These are phyloP conservation scores for Carex scoparia DNA, from an alignment of 176 grass and related monocot species.

Conservation along the genomic window DNA sequence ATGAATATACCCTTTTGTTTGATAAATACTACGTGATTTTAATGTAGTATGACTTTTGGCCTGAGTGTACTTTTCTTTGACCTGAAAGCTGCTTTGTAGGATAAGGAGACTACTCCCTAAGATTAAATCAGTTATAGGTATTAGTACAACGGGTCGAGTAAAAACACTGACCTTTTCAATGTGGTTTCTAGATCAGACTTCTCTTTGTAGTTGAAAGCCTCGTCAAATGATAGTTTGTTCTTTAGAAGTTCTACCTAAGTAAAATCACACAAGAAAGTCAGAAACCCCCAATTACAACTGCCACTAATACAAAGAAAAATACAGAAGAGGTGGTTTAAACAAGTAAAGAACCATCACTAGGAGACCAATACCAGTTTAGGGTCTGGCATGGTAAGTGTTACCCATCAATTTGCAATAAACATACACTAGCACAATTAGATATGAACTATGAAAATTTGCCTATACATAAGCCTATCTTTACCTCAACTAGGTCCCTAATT, in stretches of 20 bases:
- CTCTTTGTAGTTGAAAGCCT: slow-evolving; percentile 90
- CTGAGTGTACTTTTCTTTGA: not conserved
- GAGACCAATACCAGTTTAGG: not conserved
- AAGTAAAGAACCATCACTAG: not conserved
- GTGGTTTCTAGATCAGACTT: slow-evolving; percentile 61
- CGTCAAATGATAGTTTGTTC: slow-evolving; percentile 65
- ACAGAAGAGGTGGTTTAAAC: not conserved
- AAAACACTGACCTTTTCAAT: slow-evolving; percentile 43
- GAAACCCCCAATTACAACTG: not conserved
- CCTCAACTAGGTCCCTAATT: not conserved
- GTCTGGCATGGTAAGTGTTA: not conserved
- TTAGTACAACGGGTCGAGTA: not conserved
- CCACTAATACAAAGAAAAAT: slow-evolving; percentile 7
- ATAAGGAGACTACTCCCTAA: not conserved
- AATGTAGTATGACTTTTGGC: not conserved
- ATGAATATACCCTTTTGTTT: not conserved
- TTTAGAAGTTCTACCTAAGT: slow-evolving; percentile 84
- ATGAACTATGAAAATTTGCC: not conserved
- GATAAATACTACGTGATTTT: not conserved
- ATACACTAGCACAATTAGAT: not conserved
- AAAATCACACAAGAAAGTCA: not conserved
- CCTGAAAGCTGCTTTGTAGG: not conserved
- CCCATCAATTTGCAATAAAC: not conserved
- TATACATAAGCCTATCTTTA: not conserved
- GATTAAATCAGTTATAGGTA: not conserved